Evolutionary conservation across 129 eudicot species (phyloP), one percentile per base, ranked within the genome.

Genomic region (Helianthus tuberosus): DNA sequence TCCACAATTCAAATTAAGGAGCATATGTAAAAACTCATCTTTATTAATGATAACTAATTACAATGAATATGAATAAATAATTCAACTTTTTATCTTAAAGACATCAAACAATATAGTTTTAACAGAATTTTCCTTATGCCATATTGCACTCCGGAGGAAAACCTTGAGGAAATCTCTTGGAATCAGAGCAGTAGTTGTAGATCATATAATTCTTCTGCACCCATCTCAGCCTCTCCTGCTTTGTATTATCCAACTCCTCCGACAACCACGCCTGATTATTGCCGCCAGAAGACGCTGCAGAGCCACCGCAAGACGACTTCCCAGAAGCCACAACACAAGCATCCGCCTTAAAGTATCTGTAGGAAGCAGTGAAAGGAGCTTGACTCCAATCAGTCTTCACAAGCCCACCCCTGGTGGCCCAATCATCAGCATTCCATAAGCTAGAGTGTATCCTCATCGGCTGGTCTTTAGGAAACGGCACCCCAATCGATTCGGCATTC

Each of bases 321-420:
- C 87, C 89, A 4, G 81, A 71, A 11, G 87, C 60, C 79, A 72
- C 75, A 13, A 84, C 84, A 47, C 93, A 88, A n/a, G 89, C 85
- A 41, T 83, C 79, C 3, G 83, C 88, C 27, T 74, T 79, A 49
- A 86, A 89, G 64, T 80, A 84, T 41, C 86, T 74, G 73, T 86
- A 89, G 0, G 96, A 77, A 36, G 96, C 96, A 0, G 89, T 89
- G 52, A 86, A 89, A 16, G 96, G 96, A 12, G 96, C 96, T 11
- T 86, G 44, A 16, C 62, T 77, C 96, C 96, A 89, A 12, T 89
- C 91, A 0, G 91, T 84, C 83, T 89, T 86, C 43, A 86, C 82
- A 14, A 86, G 80, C 3, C 95, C 95, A 20, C 23, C 94, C 89
- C 91, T 79, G 6, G 96, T 89, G 3, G 96, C 91, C 96, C 96